Evolutionary conservation across 305 asterid species (phyloP).

Genomic region (Solanum chacoense): DNA sequence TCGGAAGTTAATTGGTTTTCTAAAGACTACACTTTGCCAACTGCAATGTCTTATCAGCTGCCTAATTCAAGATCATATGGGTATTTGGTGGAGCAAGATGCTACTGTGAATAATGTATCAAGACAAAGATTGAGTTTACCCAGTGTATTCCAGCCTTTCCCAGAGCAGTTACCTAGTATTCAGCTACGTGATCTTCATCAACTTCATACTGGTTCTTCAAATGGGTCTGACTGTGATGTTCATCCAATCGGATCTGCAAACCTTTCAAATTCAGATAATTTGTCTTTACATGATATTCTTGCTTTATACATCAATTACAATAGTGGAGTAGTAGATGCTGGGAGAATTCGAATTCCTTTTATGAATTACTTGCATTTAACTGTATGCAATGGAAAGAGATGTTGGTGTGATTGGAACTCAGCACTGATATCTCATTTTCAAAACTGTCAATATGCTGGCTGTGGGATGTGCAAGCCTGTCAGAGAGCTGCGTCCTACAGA

Average conservation of each 20-base stretch:
- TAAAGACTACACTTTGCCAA: constrained; percentile 12
- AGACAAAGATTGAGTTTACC: constrained; percentile 8
- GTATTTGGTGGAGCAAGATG: constrained; percentile 4
- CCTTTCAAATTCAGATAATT: not conserved
- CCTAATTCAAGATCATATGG: constrained; percentile 11
- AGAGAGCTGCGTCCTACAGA: constrained; percentile 14
- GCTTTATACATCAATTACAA: constrained; percentile 15
- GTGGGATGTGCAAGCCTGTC: constrained; percentile 29
- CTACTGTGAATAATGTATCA: constrained; percentile 1
- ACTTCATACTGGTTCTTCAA: not conserved
- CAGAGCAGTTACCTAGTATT: constrained; percentile 11
- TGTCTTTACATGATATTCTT: constrained; percentile 15
- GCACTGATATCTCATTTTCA: constrained; percentile 32
- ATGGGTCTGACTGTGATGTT: not conserved
- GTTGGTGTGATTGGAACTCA: constrained; percentile 22
- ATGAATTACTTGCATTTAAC: constrained; percentile 26
- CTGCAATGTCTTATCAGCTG: constrained; percentile 13
- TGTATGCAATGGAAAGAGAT: constrained; percentile 19
- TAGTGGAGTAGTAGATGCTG: constrained; percentile 7
- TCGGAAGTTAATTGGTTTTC: constrained; percentile 2
- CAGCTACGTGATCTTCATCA: constrained; percentile 2
- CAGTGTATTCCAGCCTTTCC: constrained; percentile 2
- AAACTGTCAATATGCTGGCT: constrained; percentile 17
- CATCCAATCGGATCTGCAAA: constrained; percentile 9
- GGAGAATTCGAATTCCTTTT: constrained; percentile 17